Evolutionary conservation across 2,329 filamentous ascomycete genomes (phyloP), one percentile per base, ranked within the genome.

Genomic region (Mollisia scopiformis): DNA sequence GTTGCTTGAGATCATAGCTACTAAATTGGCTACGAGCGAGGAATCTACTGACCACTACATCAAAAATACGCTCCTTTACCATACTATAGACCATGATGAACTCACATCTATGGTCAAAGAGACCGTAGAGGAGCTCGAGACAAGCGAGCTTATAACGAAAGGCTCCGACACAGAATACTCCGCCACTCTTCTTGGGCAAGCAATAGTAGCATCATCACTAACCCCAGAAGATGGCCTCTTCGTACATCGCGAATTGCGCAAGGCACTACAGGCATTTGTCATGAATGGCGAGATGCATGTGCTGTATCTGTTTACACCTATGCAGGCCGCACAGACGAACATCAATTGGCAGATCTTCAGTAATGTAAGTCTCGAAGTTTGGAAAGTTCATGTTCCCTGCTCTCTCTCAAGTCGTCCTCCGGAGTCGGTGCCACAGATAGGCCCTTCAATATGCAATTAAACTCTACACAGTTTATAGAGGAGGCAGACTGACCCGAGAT

Each of bases 281-380:
- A 88, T 93, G 84, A 89, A 93, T 69, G 88, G 89, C 3, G 90
- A 93, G 64, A 88, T 93, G 86, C 90, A 93, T 69, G 83, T 91
- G 13, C 82, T 92, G 50, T 93, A 93, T 71, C 87, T 86, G 37
- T 92, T 93, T 65, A 92, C 90, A 0, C 90, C 90, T 0, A 82
- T 93, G 2, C 86, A 91, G 51, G 79, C 84, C 51, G 77, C 79
- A 27, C 77, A 76, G 1, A 75, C 81, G 2, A 76, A 79, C 8
- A 82, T 93, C 59, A 88, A 92, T 68, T 93, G 90, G 90, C 83
- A 84, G 55, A 82, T 87, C 0, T 92, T 91, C 67, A 84, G 88
- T 52, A 84, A 89, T 63, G 87, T n/a, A n/a, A n/a, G n/a, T n/a
- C n/a, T n/a, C n/a, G n/a, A n/a, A n/a, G n/a, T n/a, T n/a, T n/a